These are phyloP conservation scores for Mycena pura DNA, from an alignment of 768 basidiomycete species.

Conservation along the genomic window DNA sequence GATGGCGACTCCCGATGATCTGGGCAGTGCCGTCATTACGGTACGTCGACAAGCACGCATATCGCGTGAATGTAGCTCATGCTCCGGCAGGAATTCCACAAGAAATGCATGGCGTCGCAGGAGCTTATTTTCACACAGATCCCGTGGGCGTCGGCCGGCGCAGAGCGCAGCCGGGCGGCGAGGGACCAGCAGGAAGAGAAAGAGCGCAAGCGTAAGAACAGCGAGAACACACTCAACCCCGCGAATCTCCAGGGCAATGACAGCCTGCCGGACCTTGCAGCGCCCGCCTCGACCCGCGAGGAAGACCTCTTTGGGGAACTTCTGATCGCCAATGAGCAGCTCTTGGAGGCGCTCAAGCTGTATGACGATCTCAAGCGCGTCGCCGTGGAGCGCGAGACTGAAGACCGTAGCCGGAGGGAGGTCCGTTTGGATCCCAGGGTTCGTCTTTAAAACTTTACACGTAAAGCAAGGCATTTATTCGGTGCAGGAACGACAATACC, in stretches of 20 bases:
- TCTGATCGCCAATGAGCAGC: constrained; percentile 7
- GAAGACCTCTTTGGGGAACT: constrained; percentile 15
- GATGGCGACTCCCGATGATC: constrained; percentile 72
- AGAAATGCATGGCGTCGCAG: constrained; percentile 80
- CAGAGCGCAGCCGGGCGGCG: constrained; percentile 53
- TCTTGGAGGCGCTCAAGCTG: constrained; percentile 12
- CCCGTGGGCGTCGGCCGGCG: constrained; percentile 87
- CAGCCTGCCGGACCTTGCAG: constrained; percentile 53
- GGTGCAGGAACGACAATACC: constrained; percentile 41
- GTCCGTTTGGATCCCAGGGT: constrained; percentile 66
- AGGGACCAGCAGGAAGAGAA: constrained; percentile 33
- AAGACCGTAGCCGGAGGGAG: constrained; percentile 12
- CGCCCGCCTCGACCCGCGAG: constrained; percentile 50
- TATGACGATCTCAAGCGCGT: constrained; percentile 14
- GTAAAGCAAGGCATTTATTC: neutral
- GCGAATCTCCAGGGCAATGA: constrained; percentile 29
- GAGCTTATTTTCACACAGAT: constrained; percentile 89
- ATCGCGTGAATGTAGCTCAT: neutral
- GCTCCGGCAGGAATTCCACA: constrained; percentile 76
- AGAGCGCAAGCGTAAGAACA: constrained; percentile 31
- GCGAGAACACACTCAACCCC: constrained; percentile 22
- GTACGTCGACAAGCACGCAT: constrained; percentile 45
- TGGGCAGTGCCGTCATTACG: constrained; percentile 71
- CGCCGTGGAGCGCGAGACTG: constrained; percentile 8
- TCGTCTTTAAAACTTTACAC: constrained; percentile 29